Conservation (phyloP, 495 filamentous ascomycete species). For the Margaritispora aquatica region DNA sequence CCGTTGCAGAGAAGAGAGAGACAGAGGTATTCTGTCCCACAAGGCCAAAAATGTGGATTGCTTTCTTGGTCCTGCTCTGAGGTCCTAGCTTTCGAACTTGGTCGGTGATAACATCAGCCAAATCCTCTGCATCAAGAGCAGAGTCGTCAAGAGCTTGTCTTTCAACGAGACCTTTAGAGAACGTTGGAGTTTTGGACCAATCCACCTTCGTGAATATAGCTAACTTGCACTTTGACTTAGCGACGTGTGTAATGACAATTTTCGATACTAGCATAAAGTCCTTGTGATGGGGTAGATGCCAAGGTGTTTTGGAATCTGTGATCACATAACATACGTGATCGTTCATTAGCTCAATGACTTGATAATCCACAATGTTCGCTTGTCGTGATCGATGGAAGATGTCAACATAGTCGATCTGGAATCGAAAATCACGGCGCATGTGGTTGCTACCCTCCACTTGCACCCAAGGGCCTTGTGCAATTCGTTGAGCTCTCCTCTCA, state of each 20-base stretch:
- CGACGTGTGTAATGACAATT: conserved; percentile 86
- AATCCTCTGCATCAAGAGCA: conserved; percentile 74
- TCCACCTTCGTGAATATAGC: conserved; percentile 81
- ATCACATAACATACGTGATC: conserved; percentile 96
- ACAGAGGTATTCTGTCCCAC: conserved; percentile 67
- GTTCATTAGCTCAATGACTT: conserved; percentile 85
- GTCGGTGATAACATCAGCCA: conserved; percentile 78
- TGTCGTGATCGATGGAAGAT: conserved; percentile 54
- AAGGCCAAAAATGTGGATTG: conserved; percentile 83
- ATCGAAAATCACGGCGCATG: conserved; percentile 71
- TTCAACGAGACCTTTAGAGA: conserved; percentile 68
- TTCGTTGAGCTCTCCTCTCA: conserved; percentile 72
- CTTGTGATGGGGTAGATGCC: conserved; percentile 78
- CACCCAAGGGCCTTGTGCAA: conserved; percentile 81
- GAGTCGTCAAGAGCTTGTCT: conserved; percentile 75
- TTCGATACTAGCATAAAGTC: conserved; percentile 83
- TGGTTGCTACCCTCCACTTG: conserved; percentile 59
- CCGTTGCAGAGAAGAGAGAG: conserved; percentile 48
- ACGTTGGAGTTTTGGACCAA: conserved; percentile 65
- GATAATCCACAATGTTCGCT: conserved; percentile 68
- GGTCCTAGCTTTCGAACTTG: conserved; percentile 78
- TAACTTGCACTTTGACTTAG: conserved; percentile 88
- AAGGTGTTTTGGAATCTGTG: conserved; percentile 79
- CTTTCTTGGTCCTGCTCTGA: conserved; percentile 81
- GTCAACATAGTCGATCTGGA: conserved; percentile 63